Conservation (phyloP, 805 yeast genomes). For the Candida piceae region DNA sequence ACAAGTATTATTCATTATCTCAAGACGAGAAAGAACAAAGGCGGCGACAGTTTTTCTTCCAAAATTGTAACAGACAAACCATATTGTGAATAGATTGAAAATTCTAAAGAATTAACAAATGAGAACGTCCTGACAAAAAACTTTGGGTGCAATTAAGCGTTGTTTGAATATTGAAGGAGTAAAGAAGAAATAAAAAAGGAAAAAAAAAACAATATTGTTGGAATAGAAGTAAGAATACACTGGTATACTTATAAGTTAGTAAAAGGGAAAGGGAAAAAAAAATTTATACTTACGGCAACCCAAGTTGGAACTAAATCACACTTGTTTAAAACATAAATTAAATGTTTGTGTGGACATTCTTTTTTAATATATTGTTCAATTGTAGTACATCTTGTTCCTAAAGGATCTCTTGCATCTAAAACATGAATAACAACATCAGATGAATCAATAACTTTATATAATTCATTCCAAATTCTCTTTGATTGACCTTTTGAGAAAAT, state of each 20-base stretch:
- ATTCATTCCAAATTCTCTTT: constrained; percentile 96
- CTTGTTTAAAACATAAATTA: constrained; percentile 90
- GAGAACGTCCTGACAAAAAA: constrained; percentile 74
- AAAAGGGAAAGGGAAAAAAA: constrained; percentile 8
- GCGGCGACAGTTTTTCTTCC: constrained; percentile 76
- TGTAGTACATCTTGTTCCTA: constrained; percentile 90
- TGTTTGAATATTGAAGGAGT: too few relatives aligned
- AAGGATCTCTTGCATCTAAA: constrained; percentile 94
- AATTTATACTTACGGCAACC: constrained; percentile 87
- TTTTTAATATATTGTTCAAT: constrained; percentile 90
- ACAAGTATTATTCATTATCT: constrained; percentile 24
- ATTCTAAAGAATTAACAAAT: constrained; percentile 9
- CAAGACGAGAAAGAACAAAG: constrained; percentile 45
- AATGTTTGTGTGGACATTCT: constrained; percentile 95
- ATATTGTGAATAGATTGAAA: constrained; percentile 36
- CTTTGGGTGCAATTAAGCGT: constrained; percentile 73
- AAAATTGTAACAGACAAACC: constrained; percentile 94
- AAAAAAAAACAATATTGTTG: constrained; percentile 6
- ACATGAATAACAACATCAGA: constrained; percentile 97
- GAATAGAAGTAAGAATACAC: too few relatives aligned
- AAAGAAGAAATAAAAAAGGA: constrained; percentile 10
- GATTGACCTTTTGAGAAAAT: constrained; percentile 97
- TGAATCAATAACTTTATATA: constrained; percentile 94
- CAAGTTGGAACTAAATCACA: constrained; percentile 98
- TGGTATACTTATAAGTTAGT: too few relatives aligned